These are phyloP conservation scores for Puccinia hordei DNA, from an alignment of 1,284 basidiomycete genomes.

Conservation along the genomic window DNA sequence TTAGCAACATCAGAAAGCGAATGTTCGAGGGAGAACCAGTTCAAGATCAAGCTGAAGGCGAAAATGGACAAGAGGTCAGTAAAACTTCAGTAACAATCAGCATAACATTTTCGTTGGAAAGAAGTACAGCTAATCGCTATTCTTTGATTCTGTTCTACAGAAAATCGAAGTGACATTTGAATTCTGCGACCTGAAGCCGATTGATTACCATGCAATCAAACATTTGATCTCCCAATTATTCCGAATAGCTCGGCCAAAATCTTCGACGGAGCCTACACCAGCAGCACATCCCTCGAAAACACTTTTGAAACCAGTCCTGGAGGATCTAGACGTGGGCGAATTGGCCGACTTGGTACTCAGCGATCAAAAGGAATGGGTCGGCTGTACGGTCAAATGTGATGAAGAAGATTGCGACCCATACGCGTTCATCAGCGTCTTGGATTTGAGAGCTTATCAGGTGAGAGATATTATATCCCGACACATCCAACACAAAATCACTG, in stretches of 20 bases:
- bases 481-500: neutral
- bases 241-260: conserved; percentile 19
- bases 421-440: conserved; percentile 46
- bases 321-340: conserved; percentile 33
- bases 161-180: conserved; percentile 49
- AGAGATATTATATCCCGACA: neutral
- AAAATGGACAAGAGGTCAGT: neutral
- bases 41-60: neutral
- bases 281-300: conserved; percentile 34
- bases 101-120: too few relatives aligned
- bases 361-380: conserved; percentile 50
- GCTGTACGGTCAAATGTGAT: conserved; percentile 43
- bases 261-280: neutral
- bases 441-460: conserved; percentile 44
- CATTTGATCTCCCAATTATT: conserved; percentile 45
- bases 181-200: conserved; percentile 41
- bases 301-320: conserved; percentile 25
- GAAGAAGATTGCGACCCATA: conserved; percentile 49
- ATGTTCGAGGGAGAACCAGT: neutral
- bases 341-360: conserved; percentile 37
- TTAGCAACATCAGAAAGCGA: conserved; percentile 1
- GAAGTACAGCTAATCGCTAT: neutral
- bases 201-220: conserved; percentile 48
- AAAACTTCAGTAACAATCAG: neutral
- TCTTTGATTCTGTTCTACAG: neutral